Base-by-base conservation (phyloP, 805 yeast genomes). In the Candida golubevii region DNA sequence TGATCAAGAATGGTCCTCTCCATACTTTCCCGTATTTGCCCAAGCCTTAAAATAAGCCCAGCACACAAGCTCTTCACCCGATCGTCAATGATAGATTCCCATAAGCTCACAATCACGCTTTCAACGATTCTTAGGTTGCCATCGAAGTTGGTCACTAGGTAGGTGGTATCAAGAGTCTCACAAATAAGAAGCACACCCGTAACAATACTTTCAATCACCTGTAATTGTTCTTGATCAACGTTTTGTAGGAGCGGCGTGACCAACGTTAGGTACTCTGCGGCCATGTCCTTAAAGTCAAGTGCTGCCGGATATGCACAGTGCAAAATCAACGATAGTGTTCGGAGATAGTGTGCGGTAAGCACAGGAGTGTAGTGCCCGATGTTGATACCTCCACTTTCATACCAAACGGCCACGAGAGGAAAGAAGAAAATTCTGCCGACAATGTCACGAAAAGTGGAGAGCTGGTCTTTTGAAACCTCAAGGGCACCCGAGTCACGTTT, bases 291-390 rank as follows among this genome's bases (percentile, higher is more conserved):
- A 23, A 80, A 56, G 36, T 77, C 74, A 1, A 63, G 50, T 0
- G 78, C 63, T 2, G 79, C 64, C 1, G 88, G 88, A 47, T 78
- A 75, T 0, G 85, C 79, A 39, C 80, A 66, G 42, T 78, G 79
- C 15, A 82, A 58, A 2, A 85, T 53, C n/a, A 84, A 55, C 0
- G 79, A 71, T 42, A 85, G 55, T 0, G 87, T 80, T 42, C 77
- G 74, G 37, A 85, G 52, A 58, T 72, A 83, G 56, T 85, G 90
- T 0, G 79, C 71, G 31, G 70, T 67, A 15, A 84, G 60, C 1
- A 83, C 53, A 1, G 77, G 71, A 0, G 85, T 74, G 53, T 79
- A 78, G 34, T 67, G 72, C 0, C 86, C 85, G 32, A 77, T 62
- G 35, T 66, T 64, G 34, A 74, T 69, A 8, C 72, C 78, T 32